These are phyloP conservation scores for Backusella luteola DNA, from an alignment of 192 early-diverging fungal genomes.

Conservation along the genomic window DNA sequence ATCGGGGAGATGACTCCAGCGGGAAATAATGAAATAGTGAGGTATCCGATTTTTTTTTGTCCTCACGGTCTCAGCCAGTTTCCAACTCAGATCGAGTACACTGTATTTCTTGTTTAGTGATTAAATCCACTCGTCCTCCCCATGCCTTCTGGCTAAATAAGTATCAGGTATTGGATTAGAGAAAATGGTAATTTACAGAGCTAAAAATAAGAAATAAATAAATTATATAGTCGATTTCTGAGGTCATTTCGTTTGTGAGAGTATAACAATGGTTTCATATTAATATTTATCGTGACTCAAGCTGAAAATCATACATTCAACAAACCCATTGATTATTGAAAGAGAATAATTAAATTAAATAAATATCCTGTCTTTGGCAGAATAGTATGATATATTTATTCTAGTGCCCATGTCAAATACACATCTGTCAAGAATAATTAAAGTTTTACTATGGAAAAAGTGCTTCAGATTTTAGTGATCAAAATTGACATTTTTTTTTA, in stretches of 20 bases:
- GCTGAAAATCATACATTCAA: background rate
- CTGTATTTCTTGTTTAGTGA: background rate
- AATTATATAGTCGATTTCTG: background rate
- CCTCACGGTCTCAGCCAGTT: background rate
- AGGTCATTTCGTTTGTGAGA: background rate
- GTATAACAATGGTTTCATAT: background rate
- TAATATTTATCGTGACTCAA: background rate
- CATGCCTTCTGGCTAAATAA: slow-evolving; percentile 7
- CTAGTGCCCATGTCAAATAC: background rate
- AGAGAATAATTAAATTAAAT: background rate
- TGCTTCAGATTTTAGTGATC: background rate
- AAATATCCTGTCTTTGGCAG: background rate
- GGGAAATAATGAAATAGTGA: background rate
- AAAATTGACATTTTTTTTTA: background rate
- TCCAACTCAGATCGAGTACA: slow-evolving; percentile 1
- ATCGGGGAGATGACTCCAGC: background rate
- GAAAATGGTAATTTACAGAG: background rate
- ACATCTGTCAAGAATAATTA: background rate
- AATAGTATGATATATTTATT: background rate
- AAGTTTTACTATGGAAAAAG: background rate
- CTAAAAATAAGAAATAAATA: background rate
- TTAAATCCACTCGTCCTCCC: background rate
- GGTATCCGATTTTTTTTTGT: background rate
- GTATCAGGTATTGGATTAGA: background rate
- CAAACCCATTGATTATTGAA: background rate